Evolutionary conservation across 2,329 filamentous ascomycete genomes (phyloP).

Genomic region (Amesomyces nigricolor): DNA sequence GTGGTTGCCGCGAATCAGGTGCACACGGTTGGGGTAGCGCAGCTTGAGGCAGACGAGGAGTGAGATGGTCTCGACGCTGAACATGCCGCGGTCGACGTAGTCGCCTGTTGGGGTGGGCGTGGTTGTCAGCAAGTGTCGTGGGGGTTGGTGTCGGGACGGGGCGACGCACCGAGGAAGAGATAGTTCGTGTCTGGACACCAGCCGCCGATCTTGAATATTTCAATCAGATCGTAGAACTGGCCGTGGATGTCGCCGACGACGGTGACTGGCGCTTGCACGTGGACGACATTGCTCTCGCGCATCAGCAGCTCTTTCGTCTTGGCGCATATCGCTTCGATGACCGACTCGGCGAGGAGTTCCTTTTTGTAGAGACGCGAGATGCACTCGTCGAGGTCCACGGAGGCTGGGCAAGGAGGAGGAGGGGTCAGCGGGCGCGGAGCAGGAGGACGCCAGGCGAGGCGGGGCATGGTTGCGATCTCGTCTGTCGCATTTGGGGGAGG

Average conservation of each 20-base stretch:
- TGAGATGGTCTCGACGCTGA: conserved; percentile 97
- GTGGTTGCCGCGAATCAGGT: conserved; percentile 95
- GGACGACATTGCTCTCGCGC: conserved; percentile 99
- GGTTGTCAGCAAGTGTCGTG: neutral
- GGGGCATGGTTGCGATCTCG: neutral
- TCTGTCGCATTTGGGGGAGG: neutral
- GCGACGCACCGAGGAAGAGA: conserved; percentile 73
- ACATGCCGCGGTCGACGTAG: conserved; percentile 97
- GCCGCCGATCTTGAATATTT: conserved; percentile 97
- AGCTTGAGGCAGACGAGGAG: conserved; percentile 95
- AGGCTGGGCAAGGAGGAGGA: conserved; percentile 50
- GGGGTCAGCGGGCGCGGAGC: conserved; percentile 16
- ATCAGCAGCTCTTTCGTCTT: conserved; percentile 98
- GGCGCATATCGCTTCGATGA: conserved; percentile 98
- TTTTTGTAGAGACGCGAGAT: conserved; percentile 96
- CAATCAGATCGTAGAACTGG: conserved; percentile 97
- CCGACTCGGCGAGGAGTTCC: conserved; percentile 88
- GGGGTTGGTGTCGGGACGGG: neutral
- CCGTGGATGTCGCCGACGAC: conserved; percentile 98
- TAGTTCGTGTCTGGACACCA: conserved; percentile 98
- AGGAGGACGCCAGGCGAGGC: neutral
- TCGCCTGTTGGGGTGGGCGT: conserved; percentile 55
- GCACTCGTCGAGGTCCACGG: conserved; percentile 97
- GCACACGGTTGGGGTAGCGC: conserved; percentile 90
- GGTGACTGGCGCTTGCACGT: conserved; percentile 90